phyloP scores from a whole-genome alignment of 345 rosid genomes.

The Eucalyptus urophylla region DNA sequence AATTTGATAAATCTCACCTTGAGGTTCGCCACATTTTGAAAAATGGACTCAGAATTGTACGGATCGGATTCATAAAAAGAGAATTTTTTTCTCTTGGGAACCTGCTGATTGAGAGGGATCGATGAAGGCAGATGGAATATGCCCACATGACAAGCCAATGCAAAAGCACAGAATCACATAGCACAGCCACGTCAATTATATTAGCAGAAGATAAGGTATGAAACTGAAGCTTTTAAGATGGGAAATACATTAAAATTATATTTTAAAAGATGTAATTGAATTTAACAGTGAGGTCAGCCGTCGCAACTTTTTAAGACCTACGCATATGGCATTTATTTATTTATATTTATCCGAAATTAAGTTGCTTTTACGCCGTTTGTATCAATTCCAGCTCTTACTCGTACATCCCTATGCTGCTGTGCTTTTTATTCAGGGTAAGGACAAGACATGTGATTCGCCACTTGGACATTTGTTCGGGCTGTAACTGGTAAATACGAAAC shows the following conservation, averaged over 20 bases:
- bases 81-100: neutral
- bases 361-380: neutral
- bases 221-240: neutral
- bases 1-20: neutral
- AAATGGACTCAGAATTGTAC: neutral
- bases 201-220: neutral
- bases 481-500: neutral
- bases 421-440: neutral
- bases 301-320: neutral
- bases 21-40: neutral
- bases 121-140: neutral
- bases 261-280: neutral
- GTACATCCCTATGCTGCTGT: neutral
- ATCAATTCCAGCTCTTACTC: neutral
- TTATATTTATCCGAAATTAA: neutral
- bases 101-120: neutral
- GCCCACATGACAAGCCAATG: neutral
- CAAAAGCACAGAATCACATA: neutral
- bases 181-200: neutral
- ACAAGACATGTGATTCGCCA: neutral
- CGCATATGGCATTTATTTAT: neutral
- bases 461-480: neutral
- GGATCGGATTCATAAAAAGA: neutral
- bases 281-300: neutral
- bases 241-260: neutral